Evolutionary conservation across 768 basidiomycete genomes (phyloP).

Genomic region (Russula sp.): DNA sequence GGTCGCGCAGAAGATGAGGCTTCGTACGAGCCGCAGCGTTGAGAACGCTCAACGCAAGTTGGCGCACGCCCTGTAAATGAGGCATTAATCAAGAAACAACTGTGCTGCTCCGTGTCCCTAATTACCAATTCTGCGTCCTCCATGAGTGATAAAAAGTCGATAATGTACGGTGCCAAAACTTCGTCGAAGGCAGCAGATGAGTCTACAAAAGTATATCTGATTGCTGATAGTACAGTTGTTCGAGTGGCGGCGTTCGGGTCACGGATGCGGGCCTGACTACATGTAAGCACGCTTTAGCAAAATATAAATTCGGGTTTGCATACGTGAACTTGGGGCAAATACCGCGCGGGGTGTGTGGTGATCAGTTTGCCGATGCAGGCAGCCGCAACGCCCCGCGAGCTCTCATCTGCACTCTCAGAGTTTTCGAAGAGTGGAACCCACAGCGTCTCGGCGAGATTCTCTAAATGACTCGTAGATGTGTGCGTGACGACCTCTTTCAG

Average conservation of each 20-base stretch:
- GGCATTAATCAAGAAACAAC: not conserved
- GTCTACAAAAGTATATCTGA: conserved; percentile 88
- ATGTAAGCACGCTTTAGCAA: conserved; percentile 5
- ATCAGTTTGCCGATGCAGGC: conserved; percentile 95
- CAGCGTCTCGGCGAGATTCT: conserved; percentile 78
- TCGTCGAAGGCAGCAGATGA: conserved; percentile 83
- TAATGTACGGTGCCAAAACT: conserved; percentile 76
- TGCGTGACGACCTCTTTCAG: conserved; percentile 96
- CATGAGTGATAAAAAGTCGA: conserved; percentile 89
- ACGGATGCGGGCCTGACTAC: conserved; percentile 50
- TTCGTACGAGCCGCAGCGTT: conserved; percentile 96
- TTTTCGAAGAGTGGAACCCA: conserved; percentile 93
- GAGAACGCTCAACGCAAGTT: conserved; percentile 80
- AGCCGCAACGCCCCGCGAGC: conserved; percentile 88
- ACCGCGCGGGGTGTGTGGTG: conserved; percentile 82
- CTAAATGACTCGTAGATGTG: conserved; percentile 76
- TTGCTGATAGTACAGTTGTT: conserved; percentile 86
- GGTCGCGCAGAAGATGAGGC: conserved; percentile 83
- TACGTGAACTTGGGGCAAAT: conserved; percentile 89
- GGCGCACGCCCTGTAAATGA: conserved; percentile 67
- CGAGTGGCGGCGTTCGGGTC: conserved; percentile 66
- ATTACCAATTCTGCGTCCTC: conserved; percentile 79
- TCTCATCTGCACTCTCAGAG: conserved; percentile 85
- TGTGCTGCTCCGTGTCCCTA: conserved; percentile 5
- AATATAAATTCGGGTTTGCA: conserved; percentile 22